A percentile compares a stretch with the other conserved stretches of the same genome.
Conservation (phyloP, 2,329 filamentous ascomycete genomes). For the Cladosporium sp. region DNA sequence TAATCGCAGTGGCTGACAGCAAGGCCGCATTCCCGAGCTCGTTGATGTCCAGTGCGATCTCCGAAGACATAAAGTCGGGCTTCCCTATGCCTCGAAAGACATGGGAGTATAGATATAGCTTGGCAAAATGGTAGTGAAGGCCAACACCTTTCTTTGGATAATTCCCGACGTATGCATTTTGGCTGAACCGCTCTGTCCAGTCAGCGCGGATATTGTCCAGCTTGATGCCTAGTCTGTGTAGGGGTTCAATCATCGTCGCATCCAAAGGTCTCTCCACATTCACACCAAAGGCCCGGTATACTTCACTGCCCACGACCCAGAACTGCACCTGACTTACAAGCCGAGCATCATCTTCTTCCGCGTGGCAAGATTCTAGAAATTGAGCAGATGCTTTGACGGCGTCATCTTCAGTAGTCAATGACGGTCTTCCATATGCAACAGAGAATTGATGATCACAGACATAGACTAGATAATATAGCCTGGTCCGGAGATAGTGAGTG, state of each 20-base stretch:
- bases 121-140: slow-evolving; percentile 29
- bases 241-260: slow-evolving; percentile 31
- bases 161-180: slow-evolving; percentile 27
- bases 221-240: slow-evolving; percentile 25
- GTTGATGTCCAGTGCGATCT: slow-evolving; percentile 27
- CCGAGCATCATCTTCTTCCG: slow-evolving; percentile 28
- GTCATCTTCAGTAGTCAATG: slow-evolving; percentile 33
- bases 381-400: slow-evolving; percentile 26
- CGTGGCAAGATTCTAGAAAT: slow-evolving; percentile 31
- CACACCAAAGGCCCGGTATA: slow-evolving; percentile 28
- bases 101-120: slow-evolving; percentile 26
- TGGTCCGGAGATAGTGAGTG: slow-evolving; percentile 32
- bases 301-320: slow-evolving; percentile 24
- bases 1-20: slow-evolving; percentile 25
- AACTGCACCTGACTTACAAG: slow-evolving; percentile 27
- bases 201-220: slow-evolving; percentile 26
- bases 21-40: slow-evolving; percentile 28
- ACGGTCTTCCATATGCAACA: slow-evolving; percentile 35
- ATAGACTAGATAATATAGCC: slow-evolving; percentile 38
- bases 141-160: slow-evolving; percentile 29
- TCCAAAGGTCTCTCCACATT: slow-evolving; percentile 26
- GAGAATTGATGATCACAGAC: slow-evolving; percentile 39
- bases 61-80: slow-evolving; percentile 24
- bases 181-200: slow-evolving; percentile 24
- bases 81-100: slow-evolving; percentile 26